Evolutionary conservation across 2,329 filamentous ascomycete species (phyloP).

Genomic region (Fonsecaea monophora): DNA sequence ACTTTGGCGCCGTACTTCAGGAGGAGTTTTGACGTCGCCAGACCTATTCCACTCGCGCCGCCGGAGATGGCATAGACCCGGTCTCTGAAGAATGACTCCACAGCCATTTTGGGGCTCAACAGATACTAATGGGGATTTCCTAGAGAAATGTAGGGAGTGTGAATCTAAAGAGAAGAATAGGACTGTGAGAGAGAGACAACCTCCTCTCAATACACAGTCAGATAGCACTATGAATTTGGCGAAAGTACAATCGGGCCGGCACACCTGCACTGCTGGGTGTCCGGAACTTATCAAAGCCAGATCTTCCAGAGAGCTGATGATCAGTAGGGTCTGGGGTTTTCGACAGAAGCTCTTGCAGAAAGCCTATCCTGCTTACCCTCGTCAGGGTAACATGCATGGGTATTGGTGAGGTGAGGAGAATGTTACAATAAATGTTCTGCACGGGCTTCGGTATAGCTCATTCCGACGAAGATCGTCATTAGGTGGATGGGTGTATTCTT

Average conservation of each 20-base stretch:
- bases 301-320: background rate
- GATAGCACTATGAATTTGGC: background rate
- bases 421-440: slow-evolving; percentile 3
- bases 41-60: slow-evolving; percentile 75
- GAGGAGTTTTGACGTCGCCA: slow-evolving; percentile 67
- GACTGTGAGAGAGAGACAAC: background rate
- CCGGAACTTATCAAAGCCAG: background rate
- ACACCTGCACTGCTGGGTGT: background rate
- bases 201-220: background rate
- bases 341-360: background rate
- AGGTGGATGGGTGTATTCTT: background rate
- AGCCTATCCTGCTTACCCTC: background rate
- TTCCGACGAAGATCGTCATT: background rate
- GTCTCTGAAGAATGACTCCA: slow-evolving; percentile 25
- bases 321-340: background rate
- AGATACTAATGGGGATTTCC: background rate
- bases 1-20: slow-evolving; percentile 25
- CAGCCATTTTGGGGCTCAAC: background rate
- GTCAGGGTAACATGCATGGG: background rate
- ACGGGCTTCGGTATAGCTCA: background rate
- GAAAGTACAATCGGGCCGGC: background rate
- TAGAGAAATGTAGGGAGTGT: background rate
- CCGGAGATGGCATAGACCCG: slow-evolving; percentile 66
- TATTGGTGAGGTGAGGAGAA: slow-evolving; percentile 7
- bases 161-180: background rate